Base-by-base conservation (phyloP, 2,329 filamentous ascomycete genomes). In the Trichoderma brevicompactum region DNA sequence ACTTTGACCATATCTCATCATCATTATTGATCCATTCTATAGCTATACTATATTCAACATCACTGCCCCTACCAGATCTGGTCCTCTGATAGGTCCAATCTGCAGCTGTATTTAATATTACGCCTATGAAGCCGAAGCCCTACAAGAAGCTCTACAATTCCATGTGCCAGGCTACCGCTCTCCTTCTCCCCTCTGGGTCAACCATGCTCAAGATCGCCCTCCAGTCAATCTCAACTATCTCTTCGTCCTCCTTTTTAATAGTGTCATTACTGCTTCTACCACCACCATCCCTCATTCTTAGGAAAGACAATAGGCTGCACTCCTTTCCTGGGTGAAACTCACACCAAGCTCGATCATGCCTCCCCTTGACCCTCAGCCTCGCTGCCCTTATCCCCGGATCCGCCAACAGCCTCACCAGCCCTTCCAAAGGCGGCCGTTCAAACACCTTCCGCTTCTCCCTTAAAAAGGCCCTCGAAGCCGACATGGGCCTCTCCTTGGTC, bases 341-440 rank as follows among this genome's bases (percentile, higher is more conserved):
- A 65, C 81, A 82, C 76, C 80, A 81, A 1, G 76, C 70, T 19
- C 69, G 66, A 59, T 73, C 72, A 67, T 82, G 80, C 46, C 69
- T 70, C 19, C 70, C 70, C 61, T 74, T 74, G 44, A 81, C 75
- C 68, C 72, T 72, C 34, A 83, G 69, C 64, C 76, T 73, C 13
- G 77, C 79, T 48, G 68, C 74, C 54, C 79, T 72, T 41, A 84
- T 72, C 53, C 82, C 78, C 54, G 82, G 81, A 65, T 83, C 81
- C 48, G 76, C 72, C 62, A 84, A 70, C 17, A 83, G 70, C 59
- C 73, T 72, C 52, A 83, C 69, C 8, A 83, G 68, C 2, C 76
- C 74, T 64, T 70, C 70, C 28, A 77, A 64, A 70, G 77, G 70
- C 23, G 73, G 70, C 49, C 71, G 71, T n/a, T 67, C 62, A 55